Percentiles rank a stretch among this genome's conserved stretches.
phyloP scores from a whole-genome alignment of 371 early-diverging fungal species.

The Mucor indicus region DNA sequence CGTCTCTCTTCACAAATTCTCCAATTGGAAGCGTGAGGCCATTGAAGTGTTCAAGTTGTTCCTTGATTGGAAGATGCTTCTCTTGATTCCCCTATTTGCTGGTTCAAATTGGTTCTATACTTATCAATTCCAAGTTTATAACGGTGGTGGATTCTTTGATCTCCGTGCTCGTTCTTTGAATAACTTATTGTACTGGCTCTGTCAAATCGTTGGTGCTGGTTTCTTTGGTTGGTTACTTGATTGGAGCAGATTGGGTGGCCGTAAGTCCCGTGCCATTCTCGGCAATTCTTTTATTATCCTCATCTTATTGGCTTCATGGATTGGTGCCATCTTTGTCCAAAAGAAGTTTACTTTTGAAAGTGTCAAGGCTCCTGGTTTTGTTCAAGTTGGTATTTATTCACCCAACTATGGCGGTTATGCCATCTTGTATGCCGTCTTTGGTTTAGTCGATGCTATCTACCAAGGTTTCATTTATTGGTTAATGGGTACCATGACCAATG shows the following conservation, averaged over 20 bases:
- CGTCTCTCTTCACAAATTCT: slow-evolving; percentile 58
- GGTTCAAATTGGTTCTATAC: slow-evolving; percentile 77
- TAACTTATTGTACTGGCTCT: slow-evolving; percentile 68
- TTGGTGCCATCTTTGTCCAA: slow-evolving; percentile 58
- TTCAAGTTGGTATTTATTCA: slow-evolving; percentile 25
- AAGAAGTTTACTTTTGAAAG: slow-evolving; percentile 35
- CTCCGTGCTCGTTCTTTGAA: slow-evolving; percentile 65
- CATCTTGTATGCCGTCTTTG: slow-evolving; percentile 62
- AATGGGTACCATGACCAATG: slow-evolving; percentile 71
- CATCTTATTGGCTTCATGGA: slow-evolving; percentile 54
- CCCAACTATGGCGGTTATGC: slow-evolving; percentile 49
- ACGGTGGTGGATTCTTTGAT: slow-evolving; percentile 50
- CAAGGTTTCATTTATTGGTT: slow-evolving; percentile 78
- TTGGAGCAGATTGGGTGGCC: slow-evolving; percentile 29
- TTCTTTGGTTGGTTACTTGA: slow-evolving; percentile 60
- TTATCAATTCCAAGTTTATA: slow-evolving; percentile 56
- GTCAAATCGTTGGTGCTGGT: slow-evolving; percentile 67
- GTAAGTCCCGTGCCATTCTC: slow-evolving; percentile 52
- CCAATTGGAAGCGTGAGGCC: slow-evolving; percentile 52
- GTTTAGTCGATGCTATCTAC: slow-evolving; percentile 67
- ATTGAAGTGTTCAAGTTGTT: slow-evolving; percentile 57
- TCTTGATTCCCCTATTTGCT: slow-evolving; percentile 65
- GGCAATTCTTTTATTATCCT: slow-evolving; percentile 49
- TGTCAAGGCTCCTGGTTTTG: slow-evolving; percentile 6
- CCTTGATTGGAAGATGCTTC: slow-evolving; percentile 62